Conservation (phyloP, 768 basidiomycete species). For the Leccinum imitatum region DNA sequence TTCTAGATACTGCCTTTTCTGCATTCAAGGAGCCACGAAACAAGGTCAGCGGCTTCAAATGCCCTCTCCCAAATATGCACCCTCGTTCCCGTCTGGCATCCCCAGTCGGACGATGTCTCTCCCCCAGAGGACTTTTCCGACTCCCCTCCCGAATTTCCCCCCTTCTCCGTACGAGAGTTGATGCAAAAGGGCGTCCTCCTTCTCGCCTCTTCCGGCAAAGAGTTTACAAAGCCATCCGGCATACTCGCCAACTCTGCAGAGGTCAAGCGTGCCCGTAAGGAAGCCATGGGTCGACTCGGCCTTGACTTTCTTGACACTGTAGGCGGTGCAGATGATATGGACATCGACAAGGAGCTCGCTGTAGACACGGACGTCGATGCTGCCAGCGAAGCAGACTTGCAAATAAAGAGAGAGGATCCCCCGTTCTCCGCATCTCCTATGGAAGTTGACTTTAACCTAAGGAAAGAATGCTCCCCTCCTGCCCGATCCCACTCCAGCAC, state of each 20-base stretch:
- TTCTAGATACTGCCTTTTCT: conserved; percentile 84
- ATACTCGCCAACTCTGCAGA: conserved; percentile 74
- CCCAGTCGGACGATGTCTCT: conserved; percentile 30
- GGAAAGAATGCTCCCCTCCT: conserved; percentile 42
- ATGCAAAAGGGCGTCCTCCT: conserved; percentile 77
- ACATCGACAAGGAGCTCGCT: conserved; percentile 79
- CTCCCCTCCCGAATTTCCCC: conserved; percentile 58
- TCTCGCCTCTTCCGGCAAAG: conserved; percentile 91
- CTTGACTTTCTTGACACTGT: conserved; percentile 81
- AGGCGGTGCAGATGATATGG: conserved; percentile 74
- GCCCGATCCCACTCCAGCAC: conserved; percentile 45
- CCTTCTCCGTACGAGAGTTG: conserved; percentile 74
- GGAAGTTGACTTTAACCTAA: conserved; percentile 42
- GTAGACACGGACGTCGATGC: conserved; percentile 52
- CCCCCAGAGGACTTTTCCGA: conserved; percentile 28
- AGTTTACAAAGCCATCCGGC: conserved; percentile 74
- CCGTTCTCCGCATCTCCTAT: conserved; percentile 39
- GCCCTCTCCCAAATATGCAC: conserved; percentile 87
- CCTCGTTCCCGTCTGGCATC: conserved; percentile 76
- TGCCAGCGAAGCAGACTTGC: conserved; percentile 42
- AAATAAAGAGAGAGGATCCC: conserved; percentile 40
- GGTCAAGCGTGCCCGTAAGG: conserved; percentile 83
- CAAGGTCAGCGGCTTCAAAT: conserved; percentile 83
- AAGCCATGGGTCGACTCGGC: conserved; percentile 85
- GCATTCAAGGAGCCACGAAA: conserved; percentile 90